These are phyloP conservation scores for Geranium brycei DNA, from an alignment of 345 rosid species.

Conservation along the genomic window DNA sequence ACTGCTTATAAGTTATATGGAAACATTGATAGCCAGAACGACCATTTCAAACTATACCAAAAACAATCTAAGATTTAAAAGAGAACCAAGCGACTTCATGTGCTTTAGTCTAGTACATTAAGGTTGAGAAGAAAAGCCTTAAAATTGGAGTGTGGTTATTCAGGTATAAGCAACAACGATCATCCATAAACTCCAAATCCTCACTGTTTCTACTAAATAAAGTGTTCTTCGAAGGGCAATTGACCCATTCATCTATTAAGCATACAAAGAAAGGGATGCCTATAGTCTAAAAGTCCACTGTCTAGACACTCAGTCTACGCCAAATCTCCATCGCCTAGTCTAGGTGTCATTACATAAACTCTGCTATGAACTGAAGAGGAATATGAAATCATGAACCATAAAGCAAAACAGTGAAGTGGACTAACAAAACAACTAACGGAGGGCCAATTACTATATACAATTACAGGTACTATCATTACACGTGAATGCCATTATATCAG, in stretches of 20 bases:
- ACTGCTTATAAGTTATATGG: too few relatives aligned
- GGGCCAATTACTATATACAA: not conserved
- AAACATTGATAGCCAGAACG: too few relatives aligned
- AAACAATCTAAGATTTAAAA: too few relatives aligned
- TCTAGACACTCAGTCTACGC: too few relatives aligned
- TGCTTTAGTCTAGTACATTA: too few relatives aligned
- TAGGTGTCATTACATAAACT: not conserved
- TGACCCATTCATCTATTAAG: too few relatives aligned
- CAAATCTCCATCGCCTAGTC: too few relatives aligned
- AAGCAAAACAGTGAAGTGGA: not conserved
- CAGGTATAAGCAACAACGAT: not conserved
- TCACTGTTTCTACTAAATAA: not conserved
- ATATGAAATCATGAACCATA: not conserved
- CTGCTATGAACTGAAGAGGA: not conserved
- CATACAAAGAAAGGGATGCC: not conserved
- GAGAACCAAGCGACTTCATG: too few relatives aligned
- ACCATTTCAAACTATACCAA: too few relatives aligned
- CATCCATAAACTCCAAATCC: not conserved
- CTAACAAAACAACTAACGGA: not conserved
- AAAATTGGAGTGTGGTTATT: not conserved
- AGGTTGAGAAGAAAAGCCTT: not conserved
- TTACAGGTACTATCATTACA: too few relatives aligned
- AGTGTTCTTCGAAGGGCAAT: not conserved
- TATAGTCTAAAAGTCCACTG: too few relatives aligned
- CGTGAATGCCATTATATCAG: too few relatives aligned